A percentile compares a stretch with the other conserved stretches of the same genome.
These are phyloP conservation scores for Anisodus acutangulus DNA, from an alignment of 257 asterid species.

Conservation along the genomic window DNA sequence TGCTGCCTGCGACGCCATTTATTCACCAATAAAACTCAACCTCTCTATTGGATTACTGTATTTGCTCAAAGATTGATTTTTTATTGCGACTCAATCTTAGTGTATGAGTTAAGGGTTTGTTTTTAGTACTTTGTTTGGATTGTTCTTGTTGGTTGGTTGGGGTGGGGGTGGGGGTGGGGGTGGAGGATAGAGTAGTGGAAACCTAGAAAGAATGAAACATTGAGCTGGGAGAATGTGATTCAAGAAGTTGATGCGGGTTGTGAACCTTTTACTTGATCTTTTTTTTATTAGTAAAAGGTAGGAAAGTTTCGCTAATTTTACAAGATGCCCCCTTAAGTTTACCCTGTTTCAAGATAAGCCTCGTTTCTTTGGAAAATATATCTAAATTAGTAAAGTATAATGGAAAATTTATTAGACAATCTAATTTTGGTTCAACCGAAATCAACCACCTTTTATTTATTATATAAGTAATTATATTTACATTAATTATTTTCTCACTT, in stretches of 20 bases:
- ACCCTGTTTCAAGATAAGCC: not conserved
- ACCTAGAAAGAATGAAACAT: slow-evolving; percentile 32
- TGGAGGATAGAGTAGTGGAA: slow-evolving; percentile 25
- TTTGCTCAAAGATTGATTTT: slow-evolving; percentile 14
- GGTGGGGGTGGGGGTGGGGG: slow-evolving; percentile 22
- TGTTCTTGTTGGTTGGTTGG: not conserved
- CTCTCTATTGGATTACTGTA: not conserved
- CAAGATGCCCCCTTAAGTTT: not conserved
- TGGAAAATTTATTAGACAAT: not conserved
- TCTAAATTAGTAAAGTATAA: not conserved
- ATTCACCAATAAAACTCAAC: not conserved
- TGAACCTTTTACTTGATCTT: not conserved
- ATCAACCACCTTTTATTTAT: no score
- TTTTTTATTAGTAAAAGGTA: not conserved
- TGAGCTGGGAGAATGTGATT: not conserved
- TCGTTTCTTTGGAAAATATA: not conserved
- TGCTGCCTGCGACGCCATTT: slow-evolving; percentile 74
- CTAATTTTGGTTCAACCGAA: not conserved
- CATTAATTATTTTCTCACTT: not conserved
- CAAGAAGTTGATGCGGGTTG: not conserved
- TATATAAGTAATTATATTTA: not conserved
- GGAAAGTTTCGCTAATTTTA: not conserved
- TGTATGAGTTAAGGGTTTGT: not conserved
- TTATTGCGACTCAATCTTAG: not conserved
- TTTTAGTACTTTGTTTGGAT: no score